Percentiles rank a stretch among this genome's conserved stretches.
Evolutionary conservation across 768 basidiomycete species (phyloP).

Genomic region (Boletus vinaceobasis): DNA sequence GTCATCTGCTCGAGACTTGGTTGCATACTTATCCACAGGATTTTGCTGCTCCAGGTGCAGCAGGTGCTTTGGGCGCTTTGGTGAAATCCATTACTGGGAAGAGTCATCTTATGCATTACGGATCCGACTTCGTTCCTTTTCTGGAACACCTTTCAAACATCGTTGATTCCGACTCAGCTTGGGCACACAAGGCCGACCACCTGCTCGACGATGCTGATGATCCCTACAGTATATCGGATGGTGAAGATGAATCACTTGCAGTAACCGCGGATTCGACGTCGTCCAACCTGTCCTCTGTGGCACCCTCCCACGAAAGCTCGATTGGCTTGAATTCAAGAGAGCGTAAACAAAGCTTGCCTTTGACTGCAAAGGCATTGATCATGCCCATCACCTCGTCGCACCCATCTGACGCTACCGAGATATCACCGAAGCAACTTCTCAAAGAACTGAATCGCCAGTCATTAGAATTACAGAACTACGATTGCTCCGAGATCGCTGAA

Average conservation of each 20-base stretch:
- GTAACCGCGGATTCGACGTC: constrained; percentile 34
- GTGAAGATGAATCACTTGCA: constrained; percentile 42
- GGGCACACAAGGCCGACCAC: constrained; percentile 70
- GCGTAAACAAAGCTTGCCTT: constrained; percentile 67
- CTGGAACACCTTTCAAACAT: constrained; percentile 62
- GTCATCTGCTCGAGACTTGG: constrained; percentile 76
- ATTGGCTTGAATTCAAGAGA: constrained; percentile 42
- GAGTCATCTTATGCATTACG: constrained; percentile 81
- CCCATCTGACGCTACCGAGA: constrained; percentile 34
- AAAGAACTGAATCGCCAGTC: constrained; percentile 61
- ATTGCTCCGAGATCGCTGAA: constrained; percentile 70
- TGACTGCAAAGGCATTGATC: constrained; percentile 44
- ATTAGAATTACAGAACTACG: constrained; percentile 51
- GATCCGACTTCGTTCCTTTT: constrained; percentile 79
- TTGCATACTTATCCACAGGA: constrained; percentile 72
- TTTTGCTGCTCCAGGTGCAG: constrained; percentile 73
- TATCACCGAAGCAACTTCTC: constrained; percentile 53
- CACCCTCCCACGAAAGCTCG: constrained; percentile 22
- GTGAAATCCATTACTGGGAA: constrained; percentile 78
- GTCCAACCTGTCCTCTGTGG: constrained; percentile 21
- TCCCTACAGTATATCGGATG: constrained; percentile 49
- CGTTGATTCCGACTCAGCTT: constrained; percentile 64
- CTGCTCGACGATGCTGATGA: constrained; percentile 62
- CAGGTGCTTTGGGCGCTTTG: constrained; percentile 68
- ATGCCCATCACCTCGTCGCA: constrained; percentile 31